Evolutionary conservation across 2,329 filamentous ascomycete genomes (phyloP).

Genomic region (Penicillium italicum): DNA sequence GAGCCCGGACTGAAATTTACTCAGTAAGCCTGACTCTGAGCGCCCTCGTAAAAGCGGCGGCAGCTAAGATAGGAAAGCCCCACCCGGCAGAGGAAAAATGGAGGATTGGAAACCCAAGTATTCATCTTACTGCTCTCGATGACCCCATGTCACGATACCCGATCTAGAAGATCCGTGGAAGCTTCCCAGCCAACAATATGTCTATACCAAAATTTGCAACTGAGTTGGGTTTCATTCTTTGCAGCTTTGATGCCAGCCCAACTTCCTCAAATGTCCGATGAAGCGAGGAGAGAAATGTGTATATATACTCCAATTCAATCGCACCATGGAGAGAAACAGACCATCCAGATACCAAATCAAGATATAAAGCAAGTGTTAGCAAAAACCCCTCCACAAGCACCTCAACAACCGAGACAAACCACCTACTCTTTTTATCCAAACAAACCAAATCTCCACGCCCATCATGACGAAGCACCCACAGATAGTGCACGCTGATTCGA

Average conservation of each 20-base stretch:
- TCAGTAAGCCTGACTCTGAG: too few species aligned
- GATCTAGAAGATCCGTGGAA: constrained; percentile 3
- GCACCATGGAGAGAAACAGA: not conserved
- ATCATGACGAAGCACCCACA: not conserved
- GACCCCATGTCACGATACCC: not conserved
- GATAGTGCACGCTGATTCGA: not conserved
- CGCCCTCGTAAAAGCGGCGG: too few species aligned
- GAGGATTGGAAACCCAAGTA: too few species aligned
- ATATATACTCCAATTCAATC: not conserved
- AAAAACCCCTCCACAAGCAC: not conserved
- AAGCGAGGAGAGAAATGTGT: not conserved
- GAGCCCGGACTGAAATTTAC: too few species aligned
- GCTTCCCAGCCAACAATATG: constrained; percentile 1
- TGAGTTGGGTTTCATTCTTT: not conserved
- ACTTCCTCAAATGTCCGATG: not conserved
- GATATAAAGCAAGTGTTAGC: not conserved
- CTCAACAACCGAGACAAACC: not conserved
- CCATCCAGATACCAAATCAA: too few species aligned
- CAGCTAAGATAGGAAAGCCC: too few species aligned
- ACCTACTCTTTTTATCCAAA: not conserved
- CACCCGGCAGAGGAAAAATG: too few species aligned
- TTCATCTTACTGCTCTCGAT: not conserved
- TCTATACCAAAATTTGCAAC: not conserved
- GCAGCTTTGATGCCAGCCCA: constrained; percentile 6
- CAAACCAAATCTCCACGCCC: not conserved